Evolutionary conservation across 768 basidiomycete species (phyloP).

Genomic region (Mycena rosella): DNA sequence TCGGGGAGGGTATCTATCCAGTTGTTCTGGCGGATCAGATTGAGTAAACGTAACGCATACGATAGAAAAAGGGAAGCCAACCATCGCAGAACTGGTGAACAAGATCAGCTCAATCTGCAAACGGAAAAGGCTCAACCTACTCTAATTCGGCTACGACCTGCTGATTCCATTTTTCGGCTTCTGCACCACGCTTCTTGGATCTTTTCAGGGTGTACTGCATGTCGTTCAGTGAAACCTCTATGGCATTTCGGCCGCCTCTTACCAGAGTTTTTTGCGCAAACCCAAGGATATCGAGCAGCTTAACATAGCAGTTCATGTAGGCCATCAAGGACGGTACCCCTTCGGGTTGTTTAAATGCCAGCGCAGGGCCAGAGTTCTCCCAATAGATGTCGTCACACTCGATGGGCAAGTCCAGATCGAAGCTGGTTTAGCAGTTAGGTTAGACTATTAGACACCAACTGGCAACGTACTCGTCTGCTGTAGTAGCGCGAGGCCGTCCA

Average conservation of each 20-base stretch:
- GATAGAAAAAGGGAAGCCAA: not conserved
- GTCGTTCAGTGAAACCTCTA: not conserved
- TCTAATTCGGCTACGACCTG: constrained; percentile 37
- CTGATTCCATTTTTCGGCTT: constrained; percentile 35
- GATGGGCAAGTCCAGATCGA: constrained; percentile 58
- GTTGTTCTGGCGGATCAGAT: constrained; percentile 22
- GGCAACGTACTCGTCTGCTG: constrained; percentile 54
- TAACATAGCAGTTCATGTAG: constrained; percentile 47
- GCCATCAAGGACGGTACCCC: constrained; percentile 54
- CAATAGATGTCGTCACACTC: constrained; percentile 62
- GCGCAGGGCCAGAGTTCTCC: constrained; percentile 57
- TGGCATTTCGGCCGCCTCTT: not conserved
- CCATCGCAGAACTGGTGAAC: constrained; percentile 33
- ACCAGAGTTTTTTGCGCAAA: constrained; percentile 52
- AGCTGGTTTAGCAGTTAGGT: constrained; percentile 40
- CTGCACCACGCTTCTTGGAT: constrained; percentile 34
- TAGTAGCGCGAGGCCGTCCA: constrained; percentile 41
- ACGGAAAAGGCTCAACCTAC: not conserved
- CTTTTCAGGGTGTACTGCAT: constrained; percentile 35
- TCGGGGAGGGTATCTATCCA: constrained; percentile 33
- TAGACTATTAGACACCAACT: not conserved
- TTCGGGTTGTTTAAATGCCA: constrained; percentile 62
- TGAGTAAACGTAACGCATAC: not conserved
- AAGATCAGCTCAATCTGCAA: not conserved
- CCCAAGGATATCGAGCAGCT: constrained; percentile 59